phyloP scores from a whole-genome alignment of 179 eudicot species.

The Beta corolliflora region DNA sequence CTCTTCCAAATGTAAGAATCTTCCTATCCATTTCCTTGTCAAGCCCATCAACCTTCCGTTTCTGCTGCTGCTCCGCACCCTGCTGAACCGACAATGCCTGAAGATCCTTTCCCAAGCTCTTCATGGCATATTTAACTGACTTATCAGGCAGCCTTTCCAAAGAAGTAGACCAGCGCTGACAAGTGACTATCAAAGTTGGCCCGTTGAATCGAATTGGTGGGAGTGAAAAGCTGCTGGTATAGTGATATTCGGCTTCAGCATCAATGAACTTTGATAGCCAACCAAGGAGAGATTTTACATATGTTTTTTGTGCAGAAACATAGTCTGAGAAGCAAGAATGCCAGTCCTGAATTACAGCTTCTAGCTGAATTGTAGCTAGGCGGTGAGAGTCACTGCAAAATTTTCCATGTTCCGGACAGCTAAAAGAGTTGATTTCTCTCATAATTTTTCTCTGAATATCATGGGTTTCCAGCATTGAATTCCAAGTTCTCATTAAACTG shows the following conservation, averaged over 20 bases:
- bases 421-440: conserved; percentile 51
- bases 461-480: conserved; percentile 58
- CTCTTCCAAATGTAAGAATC: conserved; percentile 28
- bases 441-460: conserved; percentile 58
- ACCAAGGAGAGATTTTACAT: conserved; percentile 46
- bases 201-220: conserved; percentile 28
- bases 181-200: conserved; percentile 36
- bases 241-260: conserved; percentile 26
- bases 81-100: conserved; percentile 45
- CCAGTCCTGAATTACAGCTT: conserved; percentile 64
- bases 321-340: conserved; percentile 50
- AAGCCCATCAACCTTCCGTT: conserved; percentile 48
- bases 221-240: conserved; percentile 13
- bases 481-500: conserved; percentile 64
- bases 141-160: conserved; percentile 43
- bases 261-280: conserved; percentile 58
- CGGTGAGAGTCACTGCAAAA: conserved; percentile 60
- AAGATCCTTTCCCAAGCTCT: conserved; percentile 39
- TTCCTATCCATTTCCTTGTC: conserved; percentile 41
- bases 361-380: conserved; percentile 62
- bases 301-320: conserved; percentile 51
- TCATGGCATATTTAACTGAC: conserved; percentile 42
- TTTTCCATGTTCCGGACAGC: conserved; percentile 45
- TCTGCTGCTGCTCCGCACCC: conserved; percentile 48
- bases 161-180: conserved; percentile 43